Base-by-base conservation (phyloP, 495 filamentous ascomycete species). In the Lophiotrema nucula region DNA sequence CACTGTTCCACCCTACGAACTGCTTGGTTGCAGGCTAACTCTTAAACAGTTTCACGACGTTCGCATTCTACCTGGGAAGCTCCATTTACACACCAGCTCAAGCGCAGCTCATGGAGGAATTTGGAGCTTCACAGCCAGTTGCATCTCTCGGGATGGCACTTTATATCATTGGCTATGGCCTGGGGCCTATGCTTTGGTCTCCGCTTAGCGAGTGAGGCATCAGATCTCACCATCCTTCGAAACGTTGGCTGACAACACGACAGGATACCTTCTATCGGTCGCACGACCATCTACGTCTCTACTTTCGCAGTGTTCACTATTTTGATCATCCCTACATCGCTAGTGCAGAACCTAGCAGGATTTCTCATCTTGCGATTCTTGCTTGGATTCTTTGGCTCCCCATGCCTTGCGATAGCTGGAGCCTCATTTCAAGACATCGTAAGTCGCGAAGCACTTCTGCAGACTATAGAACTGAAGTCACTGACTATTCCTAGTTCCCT, bases 371-470 rank as follows among this genome's bases (percentile, higher is more conserved):
- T 80, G 0, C 75, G 78, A 3, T 81, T 80, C 62, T 62, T 79
- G 45, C 72, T 72, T 1, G 73, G 77, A 4, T 80, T 79, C 24
- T 49, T 49, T 19, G 77, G 77, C 24, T 67, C 62, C 1, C 77
- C 76, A 1, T 75, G 72, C 56, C 70, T 80, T 11, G 77, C 77
- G 15, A 77, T 71, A 2, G 79, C 78, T 21, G 81, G 81, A 21
- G 80, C 81, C 10, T 76, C 73, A 0, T 71, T 82, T 42, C 67
- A 72, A 44, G 79, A 82, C 59, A 73, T 81, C n/a, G n/a, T n/a
- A n/a, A n/a, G n/a, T n/a, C n/a, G n/a, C n/a, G n/a, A n/a, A n/a
- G n/a, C n/a, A n/a, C n/a, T n/a, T n/a, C n/a, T n/a, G n/a, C n/a
- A n/a, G n/a, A n/a, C n/a, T n/a, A n/a, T n/a, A n/a, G n/a, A n/a